Base-by-base conservation (phyloP, 2,329 filamentous ascomycete genomes). In the Claviceps sp. region DNA sequence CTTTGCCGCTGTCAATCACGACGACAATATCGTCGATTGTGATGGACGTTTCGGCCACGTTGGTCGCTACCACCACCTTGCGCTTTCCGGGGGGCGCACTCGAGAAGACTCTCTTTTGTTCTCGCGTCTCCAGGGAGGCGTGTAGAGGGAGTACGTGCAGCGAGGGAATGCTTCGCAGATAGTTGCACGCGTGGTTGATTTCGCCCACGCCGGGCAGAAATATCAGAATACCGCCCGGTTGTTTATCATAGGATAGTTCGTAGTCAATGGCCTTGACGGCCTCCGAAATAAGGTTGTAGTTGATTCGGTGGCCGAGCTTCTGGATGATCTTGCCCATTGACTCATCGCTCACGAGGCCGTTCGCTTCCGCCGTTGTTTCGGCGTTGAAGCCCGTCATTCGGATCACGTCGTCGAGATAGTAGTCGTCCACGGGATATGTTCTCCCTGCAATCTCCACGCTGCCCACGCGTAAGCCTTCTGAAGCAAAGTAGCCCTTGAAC, bases 11-110 rank as follows among this genome's bases (percentile, higher is more conserved):
- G 65, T 98, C 93, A 56, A 98, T 91, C 46, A 98, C 93, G 2
- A 88, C 91, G 2, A 97, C 87, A 50, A 98, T 87, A 63, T 98
- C 93, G 63, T 96, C 90, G 55, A 98, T 98, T 0, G 93, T 98
- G 65, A 98, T 97, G 2, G 93, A 97, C 0, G 93, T 98, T 66
- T 98, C 93, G 2, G 93, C 93, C 2, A 98, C 91, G 61, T 98
- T 98, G 45, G 93, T 98, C 1, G 93, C 88, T 6, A 91, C 87
- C 38, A 98, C 87, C 13, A 98, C 81, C 68, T 98, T 98, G 39
- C 93, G 79, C 68, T 88, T 90, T 0, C 89, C 89, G 2, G 71
- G 66, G 0, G 91, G 90, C 4, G 93, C 72, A 14, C 76, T 75
- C 30, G 80, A 76, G 64, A 98, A 98, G 0, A 98, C 93, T 24